phyloP scores from a whole-genome alignment of 2,329 filamentous ascomycete species.

The Orbilia ellipsospora region DNA sequence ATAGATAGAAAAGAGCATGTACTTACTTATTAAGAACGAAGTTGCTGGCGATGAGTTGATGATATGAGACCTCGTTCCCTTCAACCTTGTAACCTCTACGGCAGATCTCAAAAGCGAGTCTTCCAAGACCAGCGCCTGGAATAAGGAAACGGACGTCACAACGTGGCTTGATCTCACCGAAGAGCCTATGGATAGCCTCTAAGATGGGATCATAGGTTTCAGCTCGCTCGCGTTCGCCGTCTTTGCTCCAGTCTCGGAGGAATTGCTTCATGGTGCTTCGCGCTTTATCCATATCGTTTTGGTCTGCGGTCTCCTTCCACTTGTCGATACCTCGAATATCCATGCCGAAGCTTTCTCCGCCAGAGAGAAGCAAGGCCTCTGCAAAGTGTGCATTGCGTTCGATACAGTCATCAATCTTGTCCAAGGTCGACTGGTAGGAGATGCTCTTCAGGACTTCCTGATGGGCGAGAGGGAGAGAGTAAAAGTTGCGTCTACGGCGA shows the following conservation, averaged over 20 bases:
- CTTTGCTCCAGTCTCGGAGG: slow-evolving; percentile 91
- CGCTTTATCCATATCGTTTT: slow-evolving; percentile 86
- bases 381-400: slow-evolving; percentile 87
- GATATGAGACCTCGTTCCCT: slow-evolving; percentile 83
- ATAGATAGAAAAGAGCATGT: not conserved
- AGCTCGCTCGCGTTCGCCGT: slow-evolving; percentile 78
- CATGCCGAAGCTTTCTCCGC: slow-evolving; percentile 75
- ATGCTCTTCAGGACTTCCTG: slow-evolving; percentile 86
- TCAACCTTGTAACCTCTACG: slow-evolving; percentile 69
- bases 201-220: slow-evolving; percentile 81
- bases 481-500: slow-evolving; percentile 89
- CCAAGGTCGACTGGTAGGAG: slow-evolving; percentile 80
- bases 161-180: slow-evolving; percentile 57
- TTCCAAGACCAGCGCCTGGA: slow-evolving; percentile 87
- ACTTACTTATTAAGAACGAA: slow-evolving; percentile 66
- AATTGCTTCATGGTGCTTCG: slow-evolving; percentile 92
- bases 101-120: slow-evolving; percentile 88
- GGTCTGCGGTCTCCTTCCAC: slow-evolving; percentile 77
- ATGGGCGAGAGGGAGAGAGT: slow-evolving; percentile 84
- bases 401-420: slow-evolving; percentile 85
- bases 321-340: slow-evolving; percentile 63
- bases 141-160: slow-evolving; percentile 75
- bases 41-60: slow-evolving; percentile 87
- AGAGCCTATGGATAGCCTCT: slow-evolving; percentile 67
- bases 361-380: slow-evolving; percentile 77